Conservation (phyloP, 129 eudicot genomes). For the sunflower (Helianthus annuus) region HanXRQr2.0-SUNRISE NC_035438.2:10605393-10605892, state of each 20-base stretch:
- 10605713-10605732: not conserved
- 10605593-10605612: not conserved
- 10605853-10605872: constrained; percentile 1
- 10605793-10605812: not conserved
- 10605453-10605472: not conserved
- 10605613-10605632: not conserved
- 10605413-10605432: not conserved
- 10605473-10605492: too few relatives aligned
- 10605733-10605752: not conserved
- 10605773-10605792: not conserved
- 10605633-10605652: not conserved
- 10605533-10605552: not conserved
- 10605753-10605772: not conserved
- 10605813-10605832: not conserved
- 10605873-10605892: not conserved
- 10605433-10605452: not conserved
- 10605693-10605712: constrained; percentile 2
- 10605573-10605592: not conserved
- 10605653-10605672: constrained; percentile 11
- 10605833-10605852: not conserved
- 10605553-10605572: constrained; percentile 1
- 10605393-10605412: not conserved
- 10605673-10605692: not conserved
- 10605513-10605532: not conserved
- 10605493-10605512: not conserved